Percentiles rank a stretch among this genome's conserved stretches.
These are phyloP conservation scores for Sequoia sempervirens DNA, from an alignment of 75 land plant species.

Conservation along the genomic window DNA sequence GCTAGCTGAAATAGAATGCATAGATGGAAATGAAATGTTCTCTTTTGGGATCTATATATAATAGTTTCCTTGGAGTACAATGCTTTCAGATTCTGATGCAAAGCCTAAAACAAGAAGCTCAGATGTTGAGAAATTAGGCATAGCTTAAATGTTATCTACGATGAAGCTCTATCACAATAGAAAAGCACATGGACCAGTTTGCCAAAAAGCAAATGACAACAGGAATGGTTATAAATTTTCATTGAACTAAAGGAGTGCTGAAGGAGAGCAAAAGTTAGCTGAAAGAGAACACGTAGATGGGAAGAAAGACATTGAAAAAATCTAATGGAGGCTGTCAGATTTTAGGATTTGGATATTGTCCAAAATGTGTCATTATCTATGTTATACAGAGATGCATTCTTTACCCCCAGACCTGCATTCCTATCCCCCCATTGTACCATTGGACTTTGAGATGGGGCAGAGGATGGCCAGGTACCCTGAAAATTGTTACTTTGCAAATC, in stretches of 20 bases:
- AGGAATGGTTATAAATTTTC: neutral
- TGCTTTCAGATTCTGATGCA: neutral
- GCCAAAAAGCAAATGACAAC: neutral
- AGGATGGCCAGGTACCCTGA: no score
- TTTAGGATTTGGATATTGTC: no score
- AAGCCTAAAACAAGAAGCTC: neutral
- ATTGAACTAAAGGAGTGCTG: neutral
- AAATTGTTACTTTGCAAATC: no score
- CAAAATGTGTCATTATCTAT: neutral
- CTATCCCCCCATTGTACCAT: no score
- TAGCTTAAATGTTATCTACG: neutral
- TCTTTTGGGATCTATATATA: neutral
- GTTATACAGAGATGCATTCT: no score
- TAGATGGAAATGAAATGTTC: neutral
- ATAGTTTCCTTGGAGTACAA: neutral
- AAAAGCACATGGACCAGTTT: neutral
- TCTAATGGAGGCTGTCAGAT: neutral
- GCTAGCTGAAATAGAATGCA: no score
- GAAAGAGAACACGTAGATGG: no score
- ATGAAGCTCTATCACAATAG: neutral
- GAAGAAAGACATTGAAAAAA: no score
- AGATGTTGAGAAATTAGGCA: neutral
- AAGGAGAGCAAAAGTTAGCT: no score
- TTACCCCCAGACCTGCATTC: no score
- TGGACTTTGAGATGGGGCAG: no score